These are phyloP conservation scores for Dryadomyces sulphureus DNA, from an alignment of 2,329 filamentous ascomycete species.

Conservation along the genomic window DNA sequence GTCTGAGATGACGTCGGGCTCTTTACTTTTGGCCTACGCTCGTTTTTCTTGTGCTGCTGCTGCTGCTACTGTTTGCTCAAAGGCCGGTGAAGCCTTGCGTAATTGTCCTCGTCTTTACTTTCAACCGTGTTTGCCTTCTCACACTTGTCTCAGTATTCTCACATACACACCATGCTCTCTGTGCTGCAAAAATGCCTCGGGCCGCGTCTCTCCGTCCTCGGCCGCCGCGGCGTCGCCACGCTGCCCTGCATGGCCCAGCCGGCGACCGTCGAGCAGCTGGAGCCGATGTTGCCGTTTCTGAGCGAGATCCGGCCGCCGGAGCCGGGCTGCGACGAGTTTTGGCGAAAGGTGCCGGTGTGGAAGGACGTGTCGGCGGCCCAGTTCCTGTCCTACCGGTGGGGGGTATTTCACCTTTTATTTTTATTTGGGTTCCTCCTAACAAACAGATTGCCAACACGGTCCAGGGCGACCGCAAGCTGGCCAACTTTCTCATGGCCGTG, in stretches of 20 bases:
- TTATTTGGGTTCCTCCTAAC: neutral
- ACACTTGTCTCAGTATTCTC: too few relatives aligned
- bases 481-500: constrained; percentile 30
- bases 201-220: neutral
- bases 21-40: too few relatives aligned
- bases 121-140: too few relatives aligned
- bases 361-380: constrained; percentile 27
- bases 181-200: too few relatives aligned
- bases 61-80: too few relatives aligned
- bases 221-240: neutral
- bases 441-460: constrained; percentile 32
- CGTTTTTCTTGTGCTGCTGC: too few relatives aligned
- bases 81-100: too few relatives aligned
- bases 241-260: constrained; percentile 1
- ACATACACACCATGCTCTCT: too few relatives aligned
- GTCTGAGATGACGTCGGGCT: too few relatives aligned
- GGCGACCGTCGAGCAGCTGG: neutral
- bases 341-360: constrained; percentile 35
- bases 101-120: too few relatives aligned
- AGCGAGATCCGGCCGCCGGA: too few relatives aligned
- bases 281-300: too few relatives aligned
- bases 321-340: constrained; percentile 25
- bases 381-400: constrained; percentile 39
- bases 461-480: constrained; percentile 28
- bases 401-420: constrained; percentile 23